phyloP scores from a whole-genome alignment of 352 stramenopile species.

The Elongisporangium anandrum region DNA sequence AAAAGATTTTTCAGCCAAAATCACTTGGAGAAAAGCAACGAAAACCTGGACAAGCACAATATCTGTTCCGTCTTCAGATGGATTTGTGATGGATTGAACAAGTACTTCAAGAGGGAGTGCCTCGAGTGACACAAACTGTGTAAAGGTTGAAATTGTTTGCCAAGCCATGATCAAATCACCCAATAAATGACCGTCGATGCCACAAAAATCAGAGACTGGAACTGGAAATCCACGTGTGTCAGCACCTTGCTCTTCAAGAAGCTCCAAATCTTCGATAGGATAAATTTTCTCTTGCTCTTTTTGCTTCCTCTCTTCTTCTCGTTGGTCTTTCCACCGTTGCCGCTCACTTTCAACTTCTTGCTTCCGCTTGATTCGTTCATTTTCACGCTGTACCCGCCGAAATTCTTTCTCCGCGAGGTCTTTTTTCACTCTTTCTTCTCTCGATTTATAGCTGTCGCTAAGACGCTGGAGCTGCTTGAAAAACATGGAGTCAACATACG shows the following conservation, averaged over 20 bases:
- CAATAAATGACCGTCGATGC: constrained; percentile 49
- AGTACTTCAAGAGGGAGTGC: constrained; percentile 61
- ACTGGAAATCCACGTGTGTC: constrained; percentile 31
- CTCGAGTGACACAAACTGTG: constrained; percentile 57
- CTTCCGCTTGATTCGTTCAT: constrained; percentile 42
- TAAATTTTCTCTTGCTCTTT: constrained; percentile 64
- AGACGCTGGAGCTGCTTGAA: constrained; percentile 79
- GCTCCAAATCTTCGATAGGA: constrained; percentile 64
- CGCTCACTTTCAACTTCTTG: constrained; percentile 42
- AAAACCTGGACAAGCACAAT: constrained; percentile 63
- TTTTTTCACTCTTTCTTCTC: constrained; percentile 49
- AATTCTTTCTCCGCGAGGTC: constrained; percentile 58
- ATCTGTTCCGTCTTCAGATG: constrained; percentile 35
- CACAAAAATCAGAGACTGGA: constrained; percentile 30
- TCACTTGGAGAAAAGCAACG: constrained; percentile 62
- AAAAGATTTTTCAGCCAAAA: constrained; percentile 77
- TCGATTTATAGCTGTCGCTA: constrained; percentile 56
- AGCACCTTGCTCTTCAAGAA: constrained; percentile 39
- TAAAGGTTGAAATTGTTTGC: constrained; percentile 77
- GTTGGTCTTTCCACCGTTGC: constrained; percentile 41
- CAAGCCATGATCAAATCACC: constrained; percentile 77
- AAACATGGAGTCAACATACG: constrained; percentile 81
- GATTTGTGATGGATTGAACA: constrained; percentile 40
- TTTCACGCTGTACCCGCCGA: constrained; percentile 54
- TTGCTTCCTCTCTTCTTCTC: constrained; percentile 56